Base-by-base conservation (phyloP, 352 stramenopile species). In the Pythium dissimile region DNA sequence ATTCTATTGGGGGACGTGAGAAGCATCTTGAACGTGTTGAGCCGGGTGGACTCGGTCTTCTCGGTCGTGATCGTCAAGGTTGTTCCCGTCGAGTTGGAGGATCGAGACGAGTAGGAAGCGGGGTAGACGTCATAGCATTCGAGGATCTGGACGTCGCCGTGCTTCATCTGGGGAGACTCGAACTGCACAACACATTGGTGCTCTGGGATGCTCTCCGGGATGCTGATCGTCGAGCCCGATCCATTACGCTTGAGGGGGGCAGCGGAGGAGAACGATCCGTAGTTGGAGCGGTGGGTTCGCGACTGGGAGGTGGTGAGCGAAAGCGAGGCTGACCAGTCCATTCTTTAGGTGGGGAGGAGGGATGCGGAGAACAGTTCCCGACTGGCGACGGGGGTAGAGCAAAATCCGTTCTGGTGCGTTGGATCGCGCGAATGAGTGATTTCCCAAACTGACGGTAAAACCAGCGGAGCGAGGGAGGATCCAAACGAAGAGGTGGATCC, bases 261-360 rank as follows among this genome's bases (percentile, higher is more conserved):
- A 9, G 56, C 43, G 20, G 44, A 42, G 51, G 18, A 20, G 61
- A 87, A 88, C n/a, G 80, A 90, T 26, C 80, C 78, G 56, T 90
- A 90, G 68, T 76, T 66, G 37, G 60, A 35, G 24, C 47, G 63
- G 38, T 64, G 56, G 35, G 59, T 58, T 41, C 73, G 70, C 32
- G 66, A 53, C 18, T 53, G 58, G 16, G 66, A 65, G 41, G 74
- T 72, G 57, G 82, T 83, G 50, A 91, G 78, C 41, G 83, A 75
- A 51, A 91, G 52, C 28, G 78, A 71, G 2, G 80, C 80, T 9
- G 78, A 91, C 80, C 80, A 91, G 61, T 88, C 86, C 80, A 91
- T 91, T 32, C 10, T 61, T 35, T 28, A 20, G 23, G 15, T 38
- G 35, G 8, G 37, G 38, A 49, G 41, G 52, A 44, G 30, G 5